Evolutionary conservation across 108 stramenopile genomes (phyloP), one percentile per base, ranked within the genome.

Genomic region (Skeletonema potamos): DNA sequence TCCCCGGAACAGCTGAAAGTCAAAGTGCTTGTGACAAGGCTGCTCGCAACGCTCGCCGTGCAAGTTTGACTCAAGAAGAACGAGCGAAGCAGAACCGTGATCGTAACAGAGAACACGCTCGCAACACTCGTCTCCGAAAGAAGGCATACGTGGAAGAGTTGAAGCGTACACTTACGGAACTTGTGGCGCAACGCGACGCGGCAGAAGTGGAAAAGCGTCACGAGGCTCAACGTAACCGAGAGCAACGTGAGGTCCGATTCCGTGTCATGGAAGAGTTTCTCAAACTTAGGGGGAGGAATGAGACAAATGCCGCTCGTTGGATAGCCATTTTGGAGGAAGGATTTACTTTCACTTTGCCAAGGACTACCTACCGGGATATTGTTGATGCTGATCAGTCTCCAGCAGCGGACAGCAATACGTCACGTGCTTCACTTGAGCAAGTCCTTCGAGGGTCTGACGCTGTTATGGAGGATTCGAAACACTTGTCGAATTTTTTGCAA

Each of bases 71-170:
- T 24, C 86, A 91, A 26, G 94, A 95, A 72, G 94, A 95, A 72
- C 82, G 94, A 26, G 91, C 91, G 4, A 86, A 89, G 57, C 92
- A 93, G 76, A 93, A 95, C 56, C 90, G 96, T 27, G 96, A 97
- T 69, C 83, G 96, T n/a, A 97, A 97, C 68, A 76, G 94, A 41
- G 96, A 97, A 62, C 96, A 97, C 75, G 96, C 96, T 27, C 83
- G 92, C 32, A 97, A 97, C 76, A 97, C 96, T 15, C 79, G 96
- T 29, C 78, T 93, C 26, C 85, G 96, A 27, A 97, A 97, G 77
- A 97, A 97, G 78, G 96, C 96, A n/a, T 97, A 94, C 62, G 96
- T 96, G 10, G 90, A 92, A 58, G 93, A 96, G 58, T 81, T 96
- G 63, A 96, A 96, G 80, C 79, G 87, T 15, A 95, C 94, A 10